A percentile compares a stretch with the other conserved stretches of the same genome.
phyloP scores from a whole-genome alignment of 345 rosid genomes.

The Citrus australasica region DNA sequence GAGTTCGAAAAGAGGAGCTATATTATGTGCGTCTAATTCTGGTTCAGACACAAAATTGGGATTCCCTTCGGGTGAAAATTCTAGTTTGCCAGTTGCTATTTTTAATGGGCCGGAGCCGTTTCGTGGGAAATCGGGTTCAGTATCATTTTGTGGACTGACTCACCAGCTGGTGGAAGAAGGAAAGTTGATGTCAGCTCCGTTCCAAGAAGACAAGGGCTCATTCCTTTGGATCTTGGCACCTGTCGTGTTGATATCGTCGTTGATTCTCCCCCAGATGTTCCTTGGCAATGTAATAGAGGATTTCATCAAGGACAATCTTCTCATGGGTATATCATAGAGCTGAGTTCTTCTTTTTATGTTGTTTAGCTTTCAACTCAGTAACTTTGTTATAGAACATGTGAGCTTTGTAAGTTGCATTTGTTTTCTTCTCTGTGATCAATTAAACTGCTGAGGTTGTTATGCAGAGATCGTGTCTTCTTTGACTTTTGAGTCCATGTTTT shows the following conservation, averaged over 20 bases:
- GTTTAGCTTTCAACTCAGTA: neutral
- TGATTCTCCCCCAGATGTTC: constrained; percentile 76
- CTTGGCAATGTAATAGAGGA: constrained; percentile 50
- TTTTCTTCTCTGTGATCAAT: neutral
- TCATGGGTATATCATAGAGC: constrained; percentile 31
- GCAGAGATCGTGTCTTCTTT: constrained; percentile 68
- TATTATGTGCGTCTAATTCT: constrained; percentile 32
- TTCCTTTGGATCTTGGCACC: constrained; percentile 80
- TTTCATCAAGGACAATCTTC: constrained; percentile 45
- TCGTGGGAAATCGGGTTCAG: constrained; percentile 77
- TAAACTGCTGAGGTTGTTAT: neutral
- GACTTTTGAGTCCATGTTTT: constrained; percentile 62
- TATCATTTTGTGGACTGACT: constrained; percentile 70
- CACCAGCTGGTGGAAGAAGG: constrained; percentile 76
- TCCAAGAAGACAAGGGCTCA: constrained; percentile 58
- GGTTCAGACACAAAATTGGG: constrained; percentile 20
- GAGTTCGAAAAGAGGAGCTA: constrained; percentile 25
- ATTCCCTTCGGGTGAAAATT: constrained; percentile 7
- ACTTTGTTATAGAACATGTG: neutral
- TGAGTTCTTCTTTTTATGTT: neutral
- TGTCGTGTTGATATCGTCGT: constrained; percentile 48
- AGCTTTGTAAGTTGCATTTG: neutral
- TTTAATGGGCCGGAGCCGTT: constrained; percentile 52
- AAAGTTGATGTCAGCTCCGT: constrained; percentile 63
- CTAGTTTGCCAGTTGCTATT: constrained; percentile 18